phyloP scores from a whole-genome alignment of 257 asterid genomes.

The Paraleonurus japonicus region DNA sequence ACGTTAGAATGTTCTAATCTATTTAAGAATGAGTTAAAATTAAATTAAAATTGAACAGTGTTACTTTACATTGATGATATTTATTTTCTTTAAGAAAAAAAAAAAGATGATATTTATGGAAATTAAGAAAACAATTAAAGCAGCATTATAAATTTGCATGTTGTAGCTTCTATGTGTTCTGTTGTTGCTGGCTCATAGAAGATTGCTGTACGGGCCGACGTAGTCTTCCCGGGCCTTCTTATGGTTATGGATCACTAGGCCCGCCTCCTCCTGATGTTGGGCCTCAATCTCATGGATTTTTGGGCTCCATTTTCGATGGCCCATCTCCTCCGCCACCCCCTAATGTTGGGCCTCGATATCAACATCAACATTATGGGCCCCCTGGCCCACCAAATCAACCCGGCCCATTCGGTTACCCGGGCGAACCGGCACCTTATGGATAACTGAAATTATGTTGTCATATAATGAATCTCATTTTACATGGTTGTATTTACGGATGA shows the following conservation, averaged over 20 bases:
- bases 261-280: neutral
- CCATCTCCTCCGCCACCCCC: neutral
- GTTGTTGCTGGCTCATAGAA: constrained; percentile 53
- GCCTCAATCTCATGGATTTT: neutral
- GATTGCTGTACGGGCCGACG: constrained; percentile 40
- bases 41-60: no score
- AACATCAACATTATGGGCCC: constrained; percentile 19
- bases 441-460: neutral
- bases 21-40: no score
- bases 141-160: neutral
- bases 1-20: no score
- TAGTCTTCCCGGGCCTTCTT: constrained; percentile 29
- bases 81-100: no score
- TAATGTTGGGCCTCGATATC: neutral
- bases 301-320: constrained; percentile 8
- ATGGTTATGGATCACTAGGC: constrained; percentile 19
- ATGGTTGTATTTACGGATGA: neutral
- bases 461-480: neutral
- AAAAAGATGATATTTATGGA: no score
- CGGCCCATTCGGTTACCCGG: constrained; percentile 34
- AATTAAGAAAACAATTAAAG: no score
- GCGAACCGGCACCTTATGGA: constrained; percentile 24
- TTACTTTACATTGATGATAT: no score
- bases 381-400: constrained; percentile 29
- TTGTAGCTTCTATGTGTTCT: constrained; percentile 47